Base-by-base conservation (phyloP, 2,329 filamentous ascomycete genomes). In the Penicillium griseofulvum region DNA sequence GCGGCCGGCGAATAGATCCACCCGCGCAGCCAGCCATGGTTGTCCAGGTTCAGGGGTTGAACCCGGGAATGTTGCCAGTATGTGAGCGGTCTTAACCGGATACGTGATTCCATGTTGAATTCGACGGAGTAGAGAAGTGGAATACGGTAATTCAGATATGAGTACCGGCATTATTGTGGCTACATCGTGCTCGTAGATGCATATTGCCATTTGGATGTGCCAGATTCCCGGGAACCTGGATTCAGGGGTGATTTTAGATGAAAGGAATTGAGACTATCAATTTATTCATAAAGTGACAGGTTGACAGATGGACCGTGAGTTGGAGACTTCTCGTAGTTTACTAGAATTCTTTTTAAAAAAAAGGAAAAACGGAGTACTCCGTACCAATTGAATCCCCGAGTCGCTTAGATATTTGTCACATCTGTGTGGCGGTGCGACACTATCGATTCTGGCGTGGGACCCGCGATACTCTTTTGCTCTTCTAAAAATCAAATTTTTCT, bases 11-110 rank as follows among this genome's bases (percentile, higher is more conserved):
- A 65, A 65, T 5, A 78, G 64, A 65, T 78, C 74, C 45, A 76
- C 71, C 47, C 71, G 67, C 8, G 73, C 74, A 49, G 68, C 71
- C 37, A 77, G 65, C 76, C 76, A 78, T 38, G 71, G 71, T 4
- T 49, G 49, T 46, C 42, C 26, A 37, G 57, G 55, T 50, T 49
- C 47, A 41, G 55, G 45, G n/a, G 56, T 46, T 33, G 36, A 42
- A 31, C 54, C 59, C 7, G 67, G 61, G 47, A 73, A 71, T 16
- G 71, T 73, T 17, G 69, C 66, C 8, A 75, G 59, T 53, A 71
- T 65, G 36, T 62, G 58, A 19, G 72, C 71, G 6, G 71, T 74
- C 33, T 62, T 19, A 3, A 67, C 69, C 7, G 68, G 67, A 57
- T 71, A 66, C 2, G 64, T 56, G 46, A 67, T 28, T 33, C 69